Conservation (phyloP, 768 basidiomycete species). For the Trametes punicea region DNA sequence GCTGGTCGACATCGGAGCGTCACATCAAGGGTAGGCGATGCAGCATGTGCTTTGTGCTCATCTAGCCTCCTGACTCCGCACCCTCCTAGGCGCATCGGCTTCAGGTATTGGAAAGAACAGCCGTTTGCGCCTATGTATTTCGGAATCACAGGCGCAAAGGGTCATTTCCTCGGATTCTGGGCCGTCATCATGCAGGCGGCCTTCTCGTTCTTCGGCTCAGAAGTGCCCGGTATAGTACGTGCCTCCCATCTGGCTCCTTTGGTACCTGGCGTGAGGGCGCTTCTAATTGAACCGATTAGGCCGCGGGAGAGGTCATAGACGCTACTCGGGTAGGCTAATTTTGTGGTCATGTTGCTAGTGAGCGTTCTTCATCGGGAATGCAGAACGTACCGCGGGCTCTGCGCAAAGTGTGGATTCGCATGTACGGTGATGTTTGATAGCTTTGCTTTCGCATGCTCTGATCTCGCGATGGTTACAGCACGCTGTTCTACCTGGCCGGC, state of each 20-base stretch:
- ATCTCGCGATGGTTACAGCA: constrained; percentile 11
- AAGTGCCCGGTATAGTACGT: constrained; percentile 29
- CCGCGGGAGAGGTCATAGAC: constrained; percentile 31
- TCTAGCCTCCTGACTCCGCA: neutral
- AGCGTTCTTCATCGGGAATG: neutral
- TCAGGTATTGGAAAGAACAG: constrained; percentile 22
- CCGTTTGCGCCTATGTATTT: constrained; percentile 23
- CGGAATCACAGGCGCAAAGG: constrained; percentile 35
- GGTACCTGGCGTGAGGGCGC: neutral
- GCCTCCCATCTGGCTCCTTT: neutral
- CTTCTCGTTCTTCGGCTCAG: constrained; percentile 41
- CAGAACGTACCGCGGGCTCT: constrained; percentile 30
- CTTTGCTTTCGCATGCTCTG: neutral
- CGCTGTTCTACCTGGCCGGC: constrained; percentile 41
- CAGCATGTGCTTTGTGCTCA: neutral
- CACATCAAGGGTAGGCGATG: constrained; percentile 10
- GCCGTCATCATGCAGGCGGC: constrained; percentile 31
- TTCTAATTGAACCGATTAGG: constrained; percentile 18
- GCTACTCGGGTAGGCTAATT: constrained; percentile 24
- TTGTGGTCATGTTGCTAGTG: too few species aligned
- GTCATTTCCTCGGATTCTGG: constrained; percentile 31
- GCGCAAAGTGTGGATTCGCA: constrained; percentile 28
- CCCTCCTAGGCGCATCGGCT: constrained; percentile 14
- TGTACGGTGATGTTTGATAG: constrained; percentile 14
- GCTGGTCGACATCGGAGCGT: constrained; percentile 26